Evolutionary conservation across 148 eudicot genomes (phyloP).

Genomic region (Dysphania ambrosioides): DNA sequence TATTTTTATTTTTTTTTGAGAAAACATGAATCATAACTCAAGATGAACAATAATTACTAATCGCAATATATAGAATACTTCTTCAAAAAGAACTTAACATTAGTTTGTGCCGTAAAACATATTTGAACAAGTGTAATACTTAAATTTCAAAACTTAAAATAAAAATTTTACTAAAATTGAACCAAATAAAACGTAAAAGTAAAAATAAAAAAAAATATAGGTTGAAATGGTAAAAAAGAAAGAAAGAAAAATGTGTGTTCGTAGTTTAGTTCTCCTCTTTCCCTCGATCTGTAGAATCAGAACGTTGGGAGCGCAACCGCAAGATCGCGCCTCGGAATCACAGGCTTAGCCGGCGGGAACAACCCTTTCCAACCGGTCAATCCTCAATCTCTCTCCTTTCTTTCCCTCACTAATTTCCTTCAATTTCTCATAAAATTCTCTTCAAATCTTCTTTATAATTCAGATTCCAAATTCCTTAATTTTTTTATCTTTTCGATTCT

Average conservation of each 20-base stretch:
- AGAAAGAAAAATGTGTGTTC: background rate
- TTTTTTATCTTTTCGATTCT: background rate
- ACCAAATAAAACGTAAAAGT: too few species aligned
- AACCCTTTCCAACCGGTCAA: conserved; percentile 7
- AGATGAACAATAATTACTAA: too few species aligned
- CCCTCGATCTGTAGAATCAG: conserved; percentile 10
- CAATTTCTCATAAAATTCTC: background rate
- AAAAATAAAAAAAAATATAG: background rate
- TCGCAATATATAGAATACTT: too few species aligned
- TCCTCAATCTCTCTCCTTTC: conserved; percentile 2
- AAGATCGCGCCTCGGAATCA: conserved; percentile 22
- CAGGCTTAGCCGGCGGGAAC: conserved; percentile 18
- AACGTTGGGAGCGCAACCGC: background rate
- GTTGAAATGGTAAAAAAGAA: background rate
- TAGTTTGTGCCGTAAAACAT: too few species aligned
- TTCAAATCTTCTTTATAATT: background rate
- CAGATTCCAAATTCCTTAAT: background rate
- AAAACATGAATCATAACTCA: too few species aligned
- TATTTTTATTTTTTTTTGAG: too few species aligned
- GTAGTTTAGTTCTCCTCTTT: background rate
- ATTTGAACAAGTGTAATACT: too few species aligned
- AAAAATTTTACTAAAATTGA: too few species aligned
- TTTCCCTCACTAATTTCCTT: background rate
- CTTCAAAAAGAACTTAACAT: too few species aligned
- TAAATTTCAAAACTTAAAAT: too few species aligned